Evolutionary conservation across 208 protist genomes (phyloP), one percentile per base, ranked within the genome.

Genomic region (Strigomonas culicis): DNA sequence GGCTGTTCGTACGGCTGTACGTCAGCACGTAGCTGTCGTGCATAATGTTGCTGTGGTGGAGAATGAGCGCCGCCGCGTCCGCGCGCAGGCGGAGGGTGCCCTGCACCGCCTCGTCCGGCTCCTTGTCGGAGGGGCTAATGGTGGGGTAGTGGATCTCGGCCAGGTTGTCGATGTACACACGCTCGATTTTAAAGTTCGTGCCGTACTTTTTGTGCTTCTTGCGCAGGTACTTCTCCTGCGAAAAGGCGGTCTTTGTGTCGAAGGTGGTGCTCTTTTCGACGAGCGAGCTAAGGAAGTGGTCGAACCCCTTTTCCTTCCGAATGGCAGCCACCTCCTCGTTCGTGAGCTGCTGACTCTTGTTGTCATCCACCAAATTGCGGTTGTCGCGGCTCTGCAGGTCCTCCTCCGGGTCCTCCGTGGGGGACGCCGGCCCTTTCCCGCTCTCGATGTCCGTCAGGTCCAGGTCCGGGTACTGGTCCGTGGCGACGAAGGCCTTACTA

Each of bases 181-280:
- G 68, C 64, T 94, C 84, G 17, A 96, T 52, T 73, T 94, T 95
- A 68, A 95, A 94, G 13, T 94, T 70, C 25, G 74, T 82, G 30
- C 81, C 82, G 69, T 94, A 96, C 58, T 93, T 90, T 66, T 93
- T 92, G 67, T 94, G 65, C 71, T 97, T 97, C 68, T 93, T 94
- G 8, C 79, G 86, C 11, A 97, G 68, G 66, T 97, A 97, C 68
- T 97, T 97, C 59, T 97, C 88, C 69, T 97, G 86, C 1, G 91
- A 78, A 65, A 94, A 97, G 27, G 73, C 75, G 13, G 93, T 97
- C 67, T 97, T 97, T 39, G 66, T 77, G 41, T 82, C 72, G 65
- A 94, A 97, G 25, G 91, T 96, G 21, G 69, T 57, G 58, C 90
- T 97, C 65, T 92, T 90, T 62, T 92, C 81, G 19, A 92, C 79